phyloP scores from a whole-genome alignment of 192 early-diverging fungal species.

The Cetraspora pellucida region DNA sequence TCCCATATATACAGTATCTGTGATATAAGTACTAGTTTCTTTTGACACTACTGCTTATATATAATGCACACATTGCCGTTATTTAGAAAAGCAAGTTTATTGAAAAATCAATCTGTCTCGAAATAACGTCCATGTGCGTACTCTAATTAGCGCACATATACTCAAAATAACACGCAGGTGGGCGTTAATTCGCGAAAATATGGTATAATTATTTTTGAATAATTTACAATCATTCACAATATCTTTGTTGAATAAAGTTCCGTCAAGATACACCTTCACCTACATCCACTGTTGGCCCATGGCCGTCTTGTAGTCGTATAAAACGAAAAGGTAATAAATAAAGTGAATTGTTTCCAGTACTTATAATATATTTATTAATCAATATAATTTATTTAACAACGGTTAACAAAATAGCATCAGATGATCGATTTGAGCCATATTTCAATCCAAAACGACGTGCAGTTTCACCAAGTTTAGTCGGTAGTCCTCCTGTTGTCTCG shows the following conservation, averaged over 20 bases:
- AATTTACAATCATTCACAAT: background rate
- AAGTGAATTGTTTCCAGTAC: background rate
- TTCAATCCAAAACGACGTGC: slow-evolving; percentile 34
- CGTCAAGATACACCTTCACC: slow-evolving; percentile 35
- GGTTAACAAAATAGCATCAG: slow-evolving; percentile 12
- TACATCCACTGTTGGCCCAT: slow-evolving; percentile 26
- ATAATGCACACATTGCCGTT: too few species aligned
- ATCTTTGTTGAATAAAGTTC: slow-evolving; percentile 9
- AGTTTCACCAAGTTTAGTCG: slow-evolving; percentile 28
- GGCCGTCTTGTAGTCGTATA: slow-evolving; percentile 26
- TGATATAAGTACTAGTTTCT: too few species aligned
- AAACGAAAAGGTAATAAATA: slow-evolving; percentile 32
- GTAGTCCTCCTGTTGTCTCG: slow-evolving; percentile 22
- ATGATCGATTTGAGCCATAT: slow-evolving; percentile 35
- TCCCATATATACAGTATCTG: too few species aligned
- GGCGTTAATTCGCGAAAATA: background rate
- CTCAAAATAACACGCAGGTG: too few species aligned
- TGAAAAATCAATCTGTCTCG: too few species aligned
- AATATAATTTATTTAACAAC: background rate
- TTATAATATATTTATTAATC: background rate
- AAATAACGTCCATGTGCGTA: too few species aligned
- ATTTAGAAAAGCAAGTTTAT: too few species aligned
- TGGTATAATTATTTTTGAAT: background rate
- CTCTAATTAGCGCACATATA: too few species aligned
- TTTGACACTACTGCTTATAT: too few species aligned